Evolutionary conservation across 164 flowering plant species (phyloP).

Genomic region (Aristolochia contorta): DNA sequence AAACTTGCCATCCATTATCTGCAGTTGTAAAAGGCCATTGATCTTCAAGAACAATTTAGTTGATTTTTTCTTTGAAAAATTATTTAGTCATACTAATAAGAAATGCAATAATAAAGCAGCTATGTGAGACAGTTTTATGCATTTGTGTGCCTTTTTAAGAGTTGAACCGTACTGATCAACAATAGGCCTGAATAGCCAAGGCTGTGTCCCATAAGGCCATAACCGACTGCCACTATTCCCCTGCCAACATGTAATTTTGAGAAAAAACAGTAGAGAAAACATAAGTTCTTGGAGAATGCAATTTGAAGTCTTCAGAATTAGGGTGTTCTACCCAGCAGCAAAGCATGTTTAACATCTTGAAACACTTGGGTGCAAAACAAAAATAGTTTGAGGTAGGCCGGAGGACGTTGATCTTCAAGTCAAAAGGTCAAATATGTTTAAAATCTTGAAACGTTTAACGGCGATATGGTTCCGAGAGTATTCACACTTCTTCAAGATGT

Average conservation of each 20-base stretch:
- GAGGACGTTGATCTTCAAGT: no score
- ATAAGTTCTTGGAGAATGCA: conserved; percentile 58
- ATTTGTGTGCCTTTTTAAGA: conserved; percentile 46
- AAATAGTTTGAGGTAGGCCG: not conserved
- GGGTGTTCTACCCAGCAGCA: conserved; percentile 85
- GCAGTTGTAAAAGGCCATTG: no score
- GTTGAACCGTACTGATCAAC: conserved; percentile 35
- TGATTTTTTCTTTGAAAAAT: not conserved
- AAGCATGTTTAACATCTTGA: conserved; percentile 46
- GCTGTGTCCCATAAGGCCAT: conserved; percentile 73
- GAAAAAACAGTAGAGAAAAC: conserved; percentile 42
- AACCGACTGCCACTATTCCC: conserved; percentile 68
- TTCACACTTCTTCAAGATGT: no score
- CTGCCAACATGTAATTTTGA: conserved; percentile 18
- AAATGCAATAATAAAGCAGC: not conserved
- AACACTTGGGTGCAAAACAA: not conserved
- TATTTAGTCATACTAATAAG: not conserved
- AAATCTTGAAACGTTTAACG: no score
- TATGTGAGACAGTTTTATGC: conserved; percentile 54
- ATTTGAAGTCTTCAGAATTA: conserved; percentile 55
- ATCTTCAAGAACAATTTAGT: not conserved
- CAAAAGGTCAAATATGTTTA: no score
- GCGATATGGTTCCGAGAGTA: no score
- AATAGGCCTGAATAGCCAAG: conserved; percentile 55
- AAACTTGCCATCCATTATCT: no score